A percentile compares a stretch with the other conserved stretches of the same genome.
These are phyloP conservation scores for Rostrohypoxylon terebratum DNA, from an alignment of 495 filamentous ascomycete species.

Conservation along the genomic window DNA sequence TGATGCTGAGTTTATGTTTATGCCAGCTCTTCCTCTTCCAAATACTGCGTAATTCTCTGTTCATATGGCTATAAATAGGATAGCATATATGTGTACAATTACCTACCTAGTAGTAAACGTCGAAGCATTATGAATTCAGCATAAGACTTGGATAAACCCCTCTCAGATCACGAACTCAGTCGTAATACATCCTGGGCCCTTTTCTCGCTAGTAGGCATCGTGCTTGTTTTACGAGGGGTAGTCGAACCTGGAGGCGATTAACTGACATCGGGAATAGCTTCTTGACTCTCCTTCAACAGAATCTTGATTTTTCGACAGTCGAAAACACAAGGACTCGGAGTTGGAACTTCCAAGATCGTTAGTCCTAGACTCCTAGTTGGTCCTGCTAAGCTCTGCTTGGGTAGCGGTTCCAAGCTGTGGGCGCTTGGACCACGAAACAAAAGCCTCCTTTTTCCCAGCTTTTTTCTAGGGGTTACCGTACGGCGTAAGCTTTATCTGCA, in stretches of 20 bases:
- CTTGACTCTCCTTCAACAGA: not conserved
- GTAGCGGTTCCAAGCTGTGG: not conserved
- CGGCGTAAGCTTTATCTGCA: constrained; percentile 2
- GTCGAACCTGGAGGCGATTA: not conserved
- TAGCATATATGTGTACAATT: not conserved
- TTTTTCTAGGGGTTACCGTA: not conserved
- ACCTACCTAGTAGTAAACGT: no score
- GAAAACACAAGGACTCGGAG: not conserved
- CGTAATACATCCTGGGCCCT: not conserved
- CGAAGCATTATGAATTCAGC: not conserved
- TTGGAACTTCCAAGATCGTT: constrained; percentile 1
- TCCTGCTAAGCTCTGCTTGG: not conserved
- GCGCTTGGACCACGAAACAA: constrained; percentile 10
- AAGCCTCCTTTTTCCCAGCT: constrained; percentile 11
- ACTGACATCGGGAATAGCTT: not conserved
- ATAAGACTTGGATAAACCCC: not conserved
- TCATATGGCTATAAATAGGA: not conserved
- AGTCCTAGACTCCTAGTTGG: not conserved
- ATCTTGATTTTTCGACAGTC: constrained; percentile 3
- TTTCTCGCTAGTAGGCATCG: not conserved
- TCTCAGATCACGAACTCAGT: not conserved
- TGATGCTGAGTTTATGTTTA: not conserved
- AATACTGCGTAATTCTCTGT: not conserved
- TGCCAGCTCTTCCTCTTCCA: not conserved
- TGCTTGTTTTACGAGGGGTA: constrained; percentile 1